Conservation (phyloP, 1,139 yeast species). For the Arxiozyma heterogenica region DNA sequence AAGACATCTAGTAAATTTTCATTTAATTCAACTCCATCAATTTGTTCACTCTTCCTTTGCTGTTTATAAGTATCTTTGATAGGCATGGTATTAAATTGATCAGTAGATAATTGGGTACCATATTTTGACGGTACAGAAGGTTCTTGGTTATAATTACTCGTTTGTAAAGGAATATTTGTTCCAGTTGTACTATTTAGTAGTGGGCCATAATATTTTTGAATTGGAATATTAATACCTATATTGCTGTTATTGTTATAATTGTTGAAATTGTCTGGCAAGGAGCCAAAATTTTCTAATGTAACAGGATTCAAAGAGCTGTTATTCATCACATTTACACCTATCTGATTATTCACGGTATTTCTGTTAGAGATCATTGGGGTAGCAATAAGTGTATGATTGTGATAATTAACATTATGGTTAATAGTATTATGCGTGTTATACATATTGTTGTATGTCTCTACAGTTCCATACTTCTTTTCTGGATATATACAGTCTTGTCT, state of each 20-base stretch:
- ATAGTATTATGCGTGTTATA: background rate
- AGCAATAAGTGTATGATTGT: background rate
- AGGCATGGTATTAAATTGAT: background rate
- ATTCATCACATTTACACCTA: too few species aligned
- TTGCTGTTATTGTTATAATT: background rate
- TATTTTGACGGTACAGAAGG: background rate
- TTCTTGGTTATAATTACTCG: background rate
- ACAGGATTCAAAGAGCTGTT: background rate
- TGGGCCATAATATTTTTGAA: background rate
- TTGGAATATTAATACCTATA: background rate
- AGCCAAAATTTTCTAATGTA: background rate
- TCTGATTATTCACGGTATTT: background rate
- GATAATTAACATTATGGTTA: background rate
- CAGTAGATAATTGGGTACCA: background rate
- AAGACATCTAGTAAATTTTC: background rate
- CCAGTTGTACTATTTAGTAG: background rate
- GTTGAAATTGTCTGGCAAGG: background rate
- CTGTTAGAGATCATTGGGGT: background rate
- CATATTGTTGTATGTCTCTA: background rate
- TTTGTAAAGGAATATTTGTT: background rate
- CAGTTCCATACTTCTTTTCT: background rate
- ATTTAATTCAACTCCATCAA: background rate
- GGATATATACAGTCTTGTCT: slow-evolving; percentile 12
- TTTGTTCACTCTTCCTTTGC: background rate
- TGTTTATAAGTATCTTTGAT: background rate